Percentiles rank a stretch among this genome's conserved stretches.
Evolutionary conservation across 164 flowering plant genomes (phyloP).

Genomic region (Umbellularia californica): DNA sequence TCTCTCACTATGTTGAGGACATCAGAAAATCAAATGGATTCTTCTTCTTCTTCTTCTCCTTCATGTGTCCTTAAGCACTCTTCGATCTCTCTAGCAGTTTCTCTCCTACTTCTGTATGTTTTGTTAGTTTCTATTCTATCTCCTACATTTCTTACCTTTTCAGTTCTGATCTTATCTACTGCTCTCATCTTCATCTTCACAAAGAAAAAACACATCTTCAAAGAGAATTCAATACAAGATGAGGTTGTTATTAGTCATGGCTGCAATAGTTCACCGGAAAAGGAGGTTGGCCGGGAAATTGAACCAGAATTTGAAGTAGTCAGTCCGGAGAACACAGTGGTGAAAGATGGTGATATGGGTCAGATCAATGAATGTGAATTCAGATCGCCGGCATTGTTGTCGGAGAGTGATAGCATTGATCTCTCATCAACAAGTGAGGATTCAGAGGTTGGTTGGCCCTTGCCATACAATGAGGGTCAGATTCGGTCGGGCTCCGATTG

Average conservation of each 20-base stretch:
- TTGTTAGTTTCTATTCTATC: conserved; percentile 26
- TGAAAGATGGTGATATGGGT: conserved; percentile 14
- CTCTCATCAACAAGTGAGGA: conserved; percentile 44
- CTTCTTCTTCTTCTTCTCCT: neutral
- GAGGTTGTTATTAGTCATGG: conserved; percentile 7
- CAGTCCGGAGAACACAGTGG: conserved; percentile 7
- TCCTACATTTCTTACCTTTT: conserved; percentile 27
- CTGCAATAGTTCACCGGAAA: conserved; percentile 1
- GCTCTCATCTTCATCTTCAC: conserved; percentile 27
- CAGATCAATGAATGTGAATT: conserved; percentile 16
- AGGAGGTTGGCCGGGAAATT: conserved; percentile 8
- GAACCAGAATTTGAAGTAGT: conserved; percentile 12
- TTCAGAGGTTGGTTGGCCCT: conserved; percentile 44
- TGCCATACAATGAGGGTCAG: conserved; percentile 18
- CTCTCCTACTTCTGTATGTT: conserved; percentile 17
- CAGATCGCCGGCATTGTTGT: conserved; percentile 23
- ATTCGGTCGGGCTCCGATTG: conserved; percentile 41
- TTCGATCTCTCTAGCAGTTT: conserved; percentile 6
- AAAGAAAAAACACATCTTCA: conserved; percentile 22
- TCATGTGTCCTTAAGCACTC: conserved; percentile 7
- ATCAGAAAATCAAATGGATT: conserved; percentile 9
- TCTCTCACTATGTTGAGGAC: neutral
- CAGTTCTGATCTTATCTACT: conserved; percentile 36
- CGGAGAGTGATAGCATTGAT: conserved; percentile 41
- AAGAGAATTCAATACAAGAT: conserved; percentile 11